phyloP scores from a whole-genome alignment of 768 basidiomycete genomes.

The Boletus vermiculosoides region DNA sequence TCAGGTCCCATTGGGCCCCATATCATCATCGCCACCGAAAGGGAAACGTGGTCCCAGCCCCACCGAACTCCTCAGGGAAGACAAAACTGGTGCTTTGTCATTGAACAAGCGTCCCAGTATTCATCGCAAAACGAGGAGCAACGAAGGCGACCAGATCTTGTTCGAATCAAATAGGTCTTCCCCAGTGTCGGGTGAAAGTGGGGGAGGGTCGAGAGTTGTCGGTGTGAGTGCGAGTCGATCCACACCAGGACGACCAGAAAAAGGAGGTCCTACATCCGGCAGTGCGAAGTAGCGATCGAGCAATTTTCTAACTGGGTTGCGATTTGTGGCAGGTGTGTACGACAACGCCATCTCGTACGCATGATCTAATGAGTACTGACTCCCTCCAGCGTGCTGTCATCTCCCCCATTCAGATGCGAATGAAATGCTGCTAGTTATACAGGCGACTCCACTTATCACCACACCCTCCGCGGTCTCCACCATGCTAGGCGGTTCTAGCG shows the following conservation, averaged over 20 bases:
- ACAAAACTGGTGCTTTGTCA: conserved; percentile 52
- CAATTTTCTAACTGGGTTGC: conserved; percentile 1
- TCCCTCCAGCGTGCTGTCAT: conserved; percentile 1
- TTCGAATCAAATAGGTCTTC: conserved; percentile 14
- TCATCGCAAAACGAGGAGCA: conserved; percentile 41
- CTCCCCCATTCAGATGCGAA: conserved; percentile 10
- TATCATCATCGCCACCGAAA: conserved; percentile 36
- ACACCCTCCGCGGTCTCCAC: neutral
- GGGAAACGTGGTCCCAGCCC: conserved; percentile 72
- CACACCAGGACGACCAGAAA: conserved; percentile 10
- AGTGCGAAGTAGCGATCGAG: conserved; percentile 15
- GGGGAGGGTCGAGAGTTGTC: conserved; percentile 4
- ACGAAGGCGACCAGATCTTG: conserved; percentile 9
- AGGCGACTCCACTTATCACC: neutral
- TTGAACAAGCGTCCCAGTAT: conserved; percentile 68
- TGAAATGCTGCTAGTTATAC: conserved; percentile 1
- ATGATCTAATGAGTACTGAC: conserved; percentile 9
- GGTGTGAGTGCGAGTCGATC: conserved; percentile 1
- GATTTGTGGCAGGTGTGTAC: conserved; percentile 15
- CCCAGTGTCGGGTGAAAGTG: conserved; percentile 8
- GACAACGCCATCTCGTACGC: neutral
- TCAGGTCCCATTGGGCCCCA: conserved; percentile 2
- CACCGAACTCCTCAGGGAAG: conserved; percentile 64
- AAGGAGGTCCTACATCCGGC: conserved; percentile 1
- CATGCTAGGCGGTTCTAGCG: neutral